Base-by-base conservation (phyloP, 148 eudicot genomes). In the Diospyros lotus region DNA sequence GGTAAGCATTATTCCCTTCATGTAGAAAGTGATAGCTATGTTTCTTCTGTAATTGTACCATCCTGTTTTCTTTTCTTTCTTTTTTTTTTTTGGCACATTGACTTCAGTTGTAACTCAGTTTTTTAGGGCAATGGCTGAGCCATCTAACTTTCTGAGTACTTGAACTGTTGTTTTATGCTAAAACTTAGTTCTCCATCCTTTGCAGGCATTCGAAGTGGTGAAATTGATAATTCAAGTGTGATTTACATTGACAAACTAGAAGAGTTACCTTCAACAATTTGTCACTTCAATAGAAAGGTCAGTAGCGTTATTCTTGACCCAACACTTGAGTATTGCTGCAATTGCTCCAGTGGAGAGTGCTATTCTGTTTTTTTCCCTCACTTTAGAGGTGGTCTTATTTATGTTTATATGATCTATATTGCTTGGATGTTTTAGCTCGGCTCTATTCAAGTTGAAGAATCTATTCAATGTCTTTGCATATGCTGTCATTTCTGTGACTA, bases 241-340 rank as follows among this genome's bases (percentile, higher is more conserved):
- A 67, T 68, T 74, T 76, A 78, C 69, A 73, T 93, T 77, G 76
- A 85, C 76, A 90, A 81, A 80, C 82, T 94, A 80, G 97, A 94
- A 80, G 93, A 91, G 84, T 65, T 94, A 77, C 98, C 91, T 82
- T 79, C 83, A 80, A 74, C 76, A 66, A 75, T 94, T 50, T 87
- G 91, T 83, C 81, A 73, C 71, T 76, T 85, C 80, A 91, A 82
- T 81, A 94, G 72, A 82, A 88, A 91, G 97, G 98, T 89, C 74
- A 41, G 58, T 78, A 38, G 63, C 3, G 4, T 71, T 51, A 56
- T 41, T 53, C 52, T 73, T 73, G 76, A 54, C 69, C 52, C 48
- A 51, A 40, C 70, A 64, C 71, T 66, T 58, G n/a, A 4, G 11
- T 6, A 59, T 44, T 72, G 63, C 64, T 73, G 43, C 54, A 64